Conservation (phyloP, 2,329 filamentous ascomycete genomes). For the Exutisphaerella laricina region DNA sequence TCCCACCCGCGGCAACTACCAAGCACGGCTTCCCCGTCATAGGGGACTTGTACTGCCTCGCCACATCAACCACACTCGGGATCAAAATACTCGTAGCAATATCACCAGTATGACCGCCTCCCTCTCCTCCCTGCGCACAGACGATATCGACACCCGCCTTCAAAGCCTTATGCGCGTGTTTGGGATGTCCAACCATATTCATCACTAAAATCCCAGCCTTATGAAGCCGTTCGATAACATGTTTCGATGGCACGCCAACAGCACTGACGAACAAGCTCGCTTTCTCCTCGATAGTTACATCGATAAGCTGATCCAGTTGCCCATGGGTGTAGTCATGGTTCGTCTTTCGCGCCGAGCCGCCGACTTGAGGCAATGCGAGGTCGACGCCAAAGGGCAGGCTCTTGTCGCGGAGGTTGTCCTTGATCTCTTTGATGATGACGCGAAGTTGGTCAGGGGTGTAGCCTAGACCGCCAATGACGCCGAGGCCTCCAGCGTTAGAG, state of each 20-base stretch:
- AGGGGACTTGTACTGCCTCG: conserved; percentile 62
- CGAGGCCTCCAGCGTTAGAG: conserved; percentile 79
- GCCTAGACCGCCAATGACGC: conserved; percentile 56
- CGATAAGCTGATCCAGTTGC: conserved; percentile 78
- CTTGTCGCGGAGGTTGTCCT: conserved; percentile 61
- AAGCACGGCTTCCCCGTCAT: conserved; percentile 66
- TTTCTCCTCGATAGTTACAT: conserved; percentile 78
- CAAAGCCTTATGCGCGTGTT: conserved; percentile 83
- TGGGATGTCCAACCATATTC: conserved; percentile 96
- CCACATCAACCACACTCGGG: conserved; percentile 80
- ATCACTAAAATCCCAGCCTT: conserved; percentile 76
- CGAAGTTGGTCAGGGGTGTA: conserved; percentile 71
- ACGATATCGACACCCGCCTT: conserved; percentile 83
- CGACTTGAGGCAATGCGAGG: conserved; percentile 83
- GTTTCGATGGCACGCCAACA: conserved; percentile 74
- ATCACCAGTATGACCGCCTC: conserved; percentile 87
- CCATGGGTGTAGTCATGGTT: conserved; percentile 96
- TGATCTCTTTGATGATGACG: conserved; percentile 79
- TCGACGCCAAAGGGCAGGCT: conserved; percentile 84
- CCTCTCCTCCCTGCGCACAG: conserved; percentile 88
- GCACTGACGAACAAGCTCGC: conserved; percentile 81
- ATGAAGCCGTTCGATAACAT: conserved; percentile 71
- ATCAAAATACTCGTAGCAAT: conserved; percentile 81
- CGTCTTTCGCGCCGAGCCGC: conserved; percentile 75
- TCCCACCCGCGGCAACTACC: conserved; percentile 84